A percentile compares a stretch with the other conserved stretches of the same genome.
These are phyloP conservation scores for Aphanomyces stellatus DNA, from an alignment of 352 stramenopile species.

Conservation along the genomic window DNA sequence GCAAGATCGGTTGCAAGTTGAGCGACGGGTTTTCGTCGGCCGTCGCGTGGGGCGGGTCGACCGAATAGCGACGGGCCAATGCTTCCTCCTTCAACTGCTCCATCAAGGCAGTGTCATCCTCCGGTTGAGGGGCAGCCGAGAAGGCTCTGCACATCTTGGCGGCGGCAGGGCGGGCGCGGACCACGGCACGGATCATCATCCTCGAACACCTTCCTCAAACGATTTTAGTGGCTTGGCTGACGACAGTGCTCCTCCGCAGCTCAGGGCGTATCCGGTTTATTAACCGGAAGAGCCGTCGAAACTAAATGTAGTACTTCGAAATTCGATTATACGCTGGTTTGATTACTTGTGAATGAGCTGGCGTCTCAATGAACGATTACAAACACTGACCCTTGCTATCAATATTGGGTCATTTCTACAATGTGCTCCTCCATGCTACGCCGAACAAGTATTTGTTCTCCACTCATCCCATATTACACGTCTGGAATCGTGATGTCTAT, in stretches of 20 bases:
- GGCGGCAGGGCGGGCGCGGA: neutral
- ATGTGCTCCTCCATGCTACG: too few species aligned
- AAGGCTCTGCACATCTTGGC: conserved; percentile 1
- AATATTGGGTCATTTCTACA: too few species aligned
- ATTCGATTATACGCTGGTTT: neutral
- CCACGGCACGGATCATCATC: conserved; percentile 17
- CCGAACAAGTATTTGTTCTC: too few species aligned
- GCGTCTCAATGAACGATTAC: too few species aligned
- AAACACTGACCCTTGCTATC: too few species aligned
- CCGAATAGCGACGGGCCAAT: conserved; percentile 22
- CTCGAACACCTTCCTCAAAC: conserved; percentile 3
- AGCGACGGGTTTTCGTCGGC: conserved; percentile 38
- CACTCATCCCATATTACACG: too few species aligned
- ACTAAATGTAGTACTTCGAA: neutral
- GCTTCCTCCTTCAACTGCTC: conserved; percentile 5
- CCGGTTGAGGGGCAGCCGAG: neutral
- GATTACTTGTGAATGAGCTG: too few species aligned
- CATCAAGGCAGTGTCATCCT: conserved; percentile 10
- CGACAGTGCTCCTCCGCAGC: neutral
- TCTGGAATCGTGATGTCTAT: too few species aligned
- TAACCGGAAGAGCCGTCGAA: too few species aligned
- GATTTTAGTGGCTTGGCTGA: conserved; percentile 19
- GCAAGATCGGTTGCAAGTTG: conserved; percentile 41
- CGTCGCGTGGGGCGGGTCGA: conserved; percentile 55
- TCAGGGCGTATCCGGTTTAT: neutral